Conservation (phyloP, 441 rosid genomes). For the Mallotus repandus region DNA sequence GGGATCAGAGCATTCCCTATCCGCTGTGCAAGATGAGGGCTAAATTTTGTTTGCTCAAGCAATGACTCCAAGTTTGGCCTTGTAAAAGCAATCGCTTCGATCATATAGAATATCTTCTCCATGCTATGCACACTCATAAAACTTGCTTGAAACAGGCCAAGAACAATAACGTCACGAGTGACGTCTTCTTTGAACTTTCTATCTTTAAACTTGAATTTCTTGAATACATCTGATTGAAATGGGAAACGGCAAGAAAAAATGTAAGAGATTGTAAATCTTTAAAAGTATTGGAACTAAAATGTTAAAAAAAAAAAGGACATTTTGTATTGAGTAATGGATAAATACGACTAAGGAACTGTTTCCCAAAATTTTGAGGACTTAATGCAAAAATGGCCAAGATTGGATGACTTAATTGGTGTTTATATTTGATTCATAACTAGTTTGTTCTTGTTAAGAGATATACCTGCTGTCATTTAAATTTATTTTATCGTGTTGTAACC, state of each 20-base stretch:
- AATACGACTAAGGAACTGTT: too few species aligned
- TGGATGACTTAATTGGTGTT: too few species aligned
- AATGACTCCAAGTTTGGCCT: slow-evolving; percentile 4
- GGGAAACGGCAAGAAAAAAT: not conserved
- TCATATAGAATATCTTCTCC: slow-evolving; percentile 22
- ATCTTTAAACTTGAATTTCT: slow-evolving; percentile 10
- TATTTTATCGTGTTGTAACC: too few species aligned
- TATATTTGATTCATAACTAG: too few species aligned
- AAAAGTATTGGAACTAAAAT: too few species aligned
- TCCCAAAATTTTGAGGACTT: too few species aligned
- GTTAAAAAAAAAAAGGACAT: too few species aligned
- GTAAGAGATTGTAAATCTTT: too few species aligned
- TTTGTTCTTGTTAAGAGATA: too few species aligned
- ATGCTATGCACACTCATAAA: slow-evolving; percentile 4
- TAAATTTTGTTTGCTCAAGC: not conserved
- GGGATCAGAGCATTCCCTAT: slow-evolving; percentile 10
- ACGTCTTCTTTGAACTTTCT: not conserved
- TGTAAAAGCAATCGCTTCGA: slow-evolving; percentile 13
- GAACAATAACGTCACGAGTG: not conserved
- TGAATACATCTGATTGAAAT: slow-evolving; percentile 14
- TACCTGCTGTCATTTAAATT: too few species aligned
- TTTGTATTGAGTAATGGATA: too few species aligned
- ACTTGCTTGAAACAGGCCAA: slow-evolving; percentile 29
- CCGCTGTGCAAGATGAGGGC: not conserved
- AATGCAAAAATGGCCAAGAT: too few species aligned